phyloP scores from a whole-genome alignment of 2,329 filamentous ascomycete species.

The Bipolaris bicolor region DNA sequence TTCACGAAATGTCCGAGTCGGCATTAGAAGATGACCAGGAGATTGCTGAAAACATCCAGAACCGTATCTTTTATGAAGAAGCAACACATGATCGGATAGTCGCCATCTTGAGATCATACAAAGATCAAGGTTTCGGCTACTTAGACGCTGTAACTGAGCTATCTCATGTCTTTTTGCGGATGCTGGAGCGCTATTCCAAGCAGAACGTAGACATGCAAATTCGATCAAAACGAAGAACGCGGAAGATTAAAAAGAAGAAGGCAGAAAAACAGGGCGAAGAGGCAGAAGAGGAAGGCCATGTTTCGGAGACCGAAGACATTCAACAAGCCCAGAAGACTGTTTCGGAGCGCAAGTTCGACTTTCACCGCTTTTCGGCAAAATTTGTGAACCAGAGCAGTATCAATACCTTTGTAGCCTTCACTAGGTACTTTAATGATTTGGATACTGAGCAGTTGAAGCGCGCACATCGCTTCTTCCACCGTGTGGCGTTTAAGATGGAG shows the following conservation, averaged over 20 bases:
- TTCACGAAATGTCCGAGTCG: slow-evolving; percentile 89
- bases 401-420: slow-evolving; percentile 84
- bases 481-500: slow-evolving; percentile 93
- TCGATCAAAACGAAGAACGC: slow-evolving; percentile 75
- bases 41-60: slow-evolving; percentile 96
- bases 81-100: slow-evolving; percentile 88
- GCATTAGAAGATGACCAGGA: slow-evolving; percentile 91
- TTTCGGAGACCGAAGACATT: slow-evolving; percentile 69
- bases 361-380: slow-evolving; percentile 77
- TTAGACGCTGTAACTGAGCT: slow-evolving; percentile 91
- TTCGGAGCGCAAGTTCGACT: slow-evolving; percentile 92
- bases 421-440: slow-evolving; percentile 80
- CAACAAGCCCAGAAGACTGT: slow-evolving; percentile 71
- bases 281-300: slow-evolving; percentile 62
- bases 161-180: slow-evolving; percentile 86
- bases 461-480: slow-evolving; percentile 91
- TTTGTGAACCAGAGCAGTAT: slow-evolving; percentile 86
- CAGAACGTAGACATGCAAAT: slow-evolving; percentile 94
- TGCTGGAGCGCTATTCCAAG: slow-evolving; percentile 91
- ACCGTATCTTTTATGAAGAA: slow-evolving; percentile 98
- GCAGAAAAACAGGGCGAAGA: slow-evolving; percentile 56
- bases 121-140: slow-evolving; percentile 92
- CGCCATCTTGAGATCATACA: slow-evolving; percentile 81
- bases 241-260: slow-evolving; percentile 72
- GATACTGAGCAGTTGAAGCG: slow-evolving; percentile 82